Evolutionary conservation across 2,329 filamentous ascomycete genomes (phyloP).

Genomic region (Lasiodiplodia theobromae): DNA sequence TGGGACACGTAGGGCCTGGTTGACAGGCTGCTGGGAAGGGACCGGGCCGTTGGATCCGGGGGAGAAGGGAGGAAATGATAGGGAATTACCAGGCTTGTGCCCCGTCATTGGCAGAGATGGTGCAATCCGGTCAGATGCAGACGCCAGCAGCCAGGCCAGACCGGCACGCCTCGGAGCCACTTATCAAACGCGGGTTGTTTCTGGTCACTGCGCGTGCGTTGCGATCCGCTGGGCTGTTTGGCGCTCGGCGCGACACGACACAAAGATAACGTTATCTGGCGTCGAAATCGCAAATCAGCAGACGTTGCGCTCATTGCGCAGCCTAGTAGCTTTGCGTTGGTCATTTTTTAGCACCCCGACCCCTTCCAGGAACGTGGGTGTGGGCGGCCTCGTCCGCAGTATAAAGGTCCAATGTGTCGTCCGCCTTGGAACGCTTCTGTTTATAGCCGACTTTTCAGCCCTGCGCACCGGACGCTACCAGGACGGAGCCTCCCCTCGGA

Average conservation of each 20-base stretch:
- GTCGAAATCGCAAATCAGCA: slow-evolving; percentile 27
- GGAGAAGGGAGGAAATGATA: slow-evolving; percentile 10
- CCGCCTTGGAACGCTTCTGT: slow-evolving; percentile 14
- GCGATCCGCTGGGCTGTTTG: slow-evolving; percentile 18
- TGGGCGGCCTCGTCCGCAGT: not conserved
- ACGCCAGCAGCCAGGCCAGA: slow-evolving; percentile 13
- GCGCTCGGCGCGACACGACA: slow-evolving; percentile 24
- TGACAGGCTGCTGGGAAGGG: slow-evolving; percentile 14
- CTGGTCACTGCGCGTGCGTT: slow-evolving; percentile 7
- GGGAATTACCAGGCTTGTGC: not conserved
- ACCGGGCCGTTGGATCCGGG: slow-evolving; percentile 20
- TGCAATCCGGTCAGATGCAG: slow-evolving; percentile 20
- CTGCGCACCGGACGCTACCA: slow-evolving; percentile 12
- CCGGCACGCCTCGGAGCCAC: slow-evolving; percentile 16
- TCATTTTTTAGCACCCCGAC: slow-evolving; percentile 8
- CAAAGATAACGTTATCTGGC: slow-evolving; percentile 27
- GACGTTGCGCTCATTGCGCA: slow-evolving; percentile 15
- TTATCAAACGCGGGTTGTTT: slow-evolving; percentile 21
- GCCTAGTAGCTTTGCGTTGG: slow-evolving; percentile 17
- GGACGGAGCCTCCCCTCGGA: slow-evolving; percentile 5
- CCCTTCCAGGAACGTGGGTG: slow-evolving; percentile 13
- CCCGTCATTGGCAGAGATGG: slow-evolving; percentile 14
- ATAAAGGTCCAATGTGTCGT: slow-evolving; percentile 17
- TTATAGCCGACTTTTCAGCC: slow-evolving; percentile 2
- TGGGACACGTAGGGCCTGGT: slow-evolving; percentile 1